Base-by-base conservation (phyloP, 352 stramenopile species). In the Thalassiosira pacifica region DNA sequence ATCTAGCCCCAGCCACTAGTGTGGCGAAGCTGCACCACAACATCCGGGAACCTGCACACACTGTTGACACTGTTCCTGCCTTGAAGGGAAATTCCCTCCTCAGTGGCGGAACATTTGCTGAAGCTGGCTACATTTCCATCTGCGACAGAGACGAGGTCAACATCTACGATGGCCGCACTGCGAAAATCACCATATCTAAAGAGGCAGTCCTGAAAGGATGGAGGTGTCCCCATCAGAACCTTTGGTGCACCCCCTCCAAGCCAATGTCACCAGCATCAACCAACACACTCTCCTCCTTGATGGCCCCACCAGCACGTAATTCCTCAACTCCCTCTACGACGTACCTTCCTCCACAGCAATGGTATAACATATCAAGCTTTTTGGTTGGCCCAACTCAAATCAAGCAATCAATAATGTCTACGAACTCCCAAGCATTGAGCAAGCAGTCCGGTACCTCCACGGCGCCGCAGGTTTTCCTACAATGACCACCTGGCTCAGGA, bases 101-200 rank as follows among this genome's bases (percentile, higher is more conserved):
- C 1, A 71, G 64, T 24, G 26, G 16, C 5, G 32, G 64, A 31
- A 71, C 53, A 37, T 53, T 71, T 37, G 32, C n/a, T 31, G 64
- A 71, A 32, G 64, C 32, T 16, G 64, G 26, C 8, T 59, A 59
- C 19, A 57, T 31, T 1, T 13, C 32, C 19, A 29, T 31, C 29
- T 71, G 32, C 22, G n/a, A 53, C 64, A 57, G 57, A 31, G 13
- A 53, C 16, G 64, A 71, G 18, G 64, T 71, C 22, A 52, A 53
- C 9, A 2, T 71, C 64, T 71, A 71, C 37, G 24, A 71, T 34
- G n/a, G 27, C 6, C 6, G n/a, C n/a, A n/a, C n/a, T n/a, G n/a
- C n/a, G n/a, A n/a, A 48, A 48, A 13, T 48, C 37, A 48, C 6
- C 6, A 48, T 48, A n/a, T 34, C 55, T 9, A 34, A 26, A 34